These are phyloP conservation scores for Paspalum notatum DNA, from an alignment of 176 grass and related monocot species.

Conservation along the genomic window DNA sequence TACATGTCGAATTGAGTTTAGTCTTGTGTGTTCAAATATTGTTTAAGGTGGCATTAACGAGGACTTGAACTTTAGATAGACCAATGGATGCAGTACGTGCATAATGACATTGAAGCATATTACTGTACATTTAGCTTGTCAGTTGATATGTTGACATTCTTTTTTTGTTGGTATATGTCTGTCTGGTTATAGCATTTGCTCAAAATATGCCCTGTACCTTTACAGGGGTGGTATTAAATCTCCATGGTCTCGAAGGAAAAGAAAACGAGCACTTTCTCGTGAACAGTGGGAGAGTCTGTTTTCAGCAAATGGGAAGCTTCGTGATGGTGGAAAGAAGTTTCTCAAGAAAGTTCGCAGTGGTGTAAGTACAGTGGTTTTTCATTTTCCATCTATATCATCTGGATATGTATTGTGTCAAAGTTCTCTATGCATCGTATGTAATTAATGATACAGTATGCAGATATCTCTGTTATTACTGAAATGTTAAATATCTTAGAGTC, in stretches of 20 bases:
- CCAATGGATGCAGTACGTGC: slow-evolving; percentile 9
- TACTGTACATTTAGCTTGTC: not conserved
- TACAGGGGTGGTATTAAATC: slow-evolving; percentile 90
- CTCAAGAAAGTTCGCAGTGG: slow-evolving; percentile 97
- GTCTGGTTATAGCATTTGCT: slow-evolving; percentile 30
- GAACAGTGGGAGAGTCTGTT: slow-evolving; percentile 71
- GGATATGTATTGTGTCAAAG: not conserved
- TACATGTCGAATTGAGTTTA: slow-evolving; percentile 18
- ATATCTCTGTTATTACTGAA: slow-evolving; percentile 4
- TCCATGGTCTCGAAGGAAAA: slow-evolving; percentile 97
- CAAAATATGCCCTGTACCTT: slow-evolving; percentile 28
- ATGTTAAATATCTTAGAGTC: slow-evolving; percentile 23
- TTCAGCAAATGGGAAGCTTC: slow-evolving; percentile 77
- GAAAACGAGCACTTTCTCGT: slow-evolving; percentile 73
- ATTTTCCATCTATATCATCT: slow-evolving; percentile 9
- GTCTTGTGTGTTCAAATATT: slow-evolving; percentile 15
- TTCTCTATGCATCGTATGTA: slow-evolving; percentile 10
- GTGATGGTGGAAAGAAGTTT: slow-evolving; percentile 86
- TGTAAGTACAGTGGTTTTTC: slow-evolving; percentile 54
- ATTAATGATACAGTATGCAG: not conserved
- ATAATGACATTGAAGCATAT: not conserved
- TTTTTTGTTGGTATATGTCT: slow-evolving; percentile 2
- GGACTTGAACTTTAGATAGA: slow-evolving; percentile 16
- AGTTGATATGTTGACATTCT: not conserved
- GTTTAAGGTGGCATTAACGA: not conserved